A percentile compares a stretch with the other conserved stretches of the same genome.
These are phyloP conservation scores for Oropetium thomaeum DNA, from an alignment of 176 grass and related monocot genomes.

Conservation along the genomic window DNA sequence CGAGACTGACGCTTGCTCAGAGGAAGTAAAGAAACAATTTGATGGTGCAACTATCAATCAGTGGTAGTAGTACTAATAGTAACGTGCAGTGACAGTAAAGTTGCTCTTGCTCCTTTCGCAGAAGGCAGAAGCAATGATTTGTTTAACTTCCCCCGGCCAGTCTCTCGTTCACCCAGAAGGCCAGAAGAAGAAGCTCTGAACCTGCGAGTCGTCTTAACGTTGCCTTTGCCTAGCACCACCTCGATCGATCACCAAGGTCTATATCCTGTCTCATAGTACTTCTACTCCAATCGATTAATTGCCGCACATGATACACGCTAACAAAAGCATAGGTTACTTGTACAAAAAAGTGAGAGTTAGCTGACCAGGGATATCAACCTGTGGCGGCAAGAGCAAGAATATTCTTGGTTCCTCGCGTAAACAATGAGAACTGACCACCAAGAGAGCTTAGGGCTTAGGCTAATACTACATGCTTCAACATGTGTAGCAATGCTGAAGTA, in stretches of 20 bases:
- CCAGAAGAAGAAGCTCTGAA: neutral
- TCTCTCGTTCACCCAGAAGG: neutral
- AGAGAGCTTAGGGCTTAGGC: neutral
- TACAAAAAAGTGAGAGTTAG: no score
- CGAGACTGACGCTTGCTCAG: neutral
- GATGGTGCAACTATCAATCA: neutral
- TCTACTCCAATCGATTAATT: no score
- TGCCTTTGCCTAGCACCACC: no score
- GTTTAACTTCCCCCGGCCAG: neutral
- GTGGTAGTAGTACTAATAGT: neutral
- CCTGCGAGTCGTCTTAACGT: no score
- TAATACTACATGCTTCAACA: no score
- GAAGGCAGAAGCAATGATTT: conserved; percentile 30
- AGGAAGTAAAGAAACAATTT: neutral
- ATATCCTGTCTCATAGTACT: no score
- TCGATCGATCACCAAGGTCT: no score
- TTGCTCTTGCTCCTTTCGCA: conserved; percentile 12
- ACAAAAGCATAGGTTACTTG: no score
- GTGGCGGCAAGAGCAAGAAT: no score
- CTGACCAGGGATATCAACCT: no score
- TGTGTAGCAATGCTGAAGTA: no score
- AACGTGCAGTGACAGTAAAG: conserved; percentile 34
- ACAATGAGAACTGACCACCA: neutral
- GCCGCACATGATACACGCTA: no score
- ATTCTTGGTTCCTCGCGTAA: neutral